Evolutionary conservation across 2,329 filamentous ascomycete genomes (phyloP), one percentile per base, ranked within the genome.

Genomic region (Sarocladium brachiariae): DNA sequence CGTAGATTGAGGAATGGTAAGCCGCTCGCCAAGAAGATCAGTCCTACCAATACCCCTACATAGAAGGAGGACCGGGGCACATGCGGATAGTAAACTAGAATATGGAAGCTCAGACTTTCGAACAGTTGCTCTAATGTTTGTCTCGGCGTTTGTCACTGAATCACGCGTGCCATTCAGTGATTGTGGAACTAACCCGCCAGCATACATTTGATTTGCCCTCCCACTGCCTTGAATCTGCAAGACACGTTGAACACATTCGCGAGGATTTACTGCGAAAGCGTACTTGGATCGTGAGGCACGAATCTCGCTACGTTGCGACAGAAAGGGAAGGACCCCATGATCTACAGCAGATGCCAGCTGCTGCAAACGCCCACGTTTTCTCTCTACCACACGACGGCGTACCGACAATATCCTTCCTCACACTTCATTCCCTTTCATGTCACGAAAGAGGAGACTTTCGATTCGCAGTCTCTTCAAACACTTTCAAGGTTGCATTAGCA

Each of bases 1-100:
- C 54, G 67, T 76, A 2, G 74, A 77, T 52, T 77, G 53, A 54
- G 24, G 16, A n/a, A 9, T 27, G 21, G 8, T 19, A 23, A 23
- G 16, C n/a, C n/a, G n/a, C n/a, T n/a, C n/a, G n/a, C n/a, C n/a
- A n/a, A n/a, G n/a, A n/a, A n/a, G n/a, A n/a, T n/a, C n/a, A n/a
- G n/a, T n/a, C n/a, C n/a, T n/a, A n/a, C n/a, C n/a, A n/a, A n/a
- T n/a, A n/a, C n/a, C n/a, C n/a, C n/a, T n/a, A n/a, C n/a, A n/a
- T n/a, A n/a, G n/a, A n/a, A n/a, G n/a, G n/a, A n/a, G n/a, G 37
- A 11, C 3, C 16, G 19, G 11, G 7, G 10, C 5, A 21, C 6
- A 7, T 19, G 19, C 7, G 37, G 23, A 9, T 16, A 23, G 33
- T 35, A 9, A n/a, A 35, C 11, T 8, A 35, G 7, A 35, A n/a